These are phyloP conservation scores for Linnemannia schmuckeri DNA, from an alignment of 192 early-diverging fungal species.

Conservation along the genomic window DNA sequence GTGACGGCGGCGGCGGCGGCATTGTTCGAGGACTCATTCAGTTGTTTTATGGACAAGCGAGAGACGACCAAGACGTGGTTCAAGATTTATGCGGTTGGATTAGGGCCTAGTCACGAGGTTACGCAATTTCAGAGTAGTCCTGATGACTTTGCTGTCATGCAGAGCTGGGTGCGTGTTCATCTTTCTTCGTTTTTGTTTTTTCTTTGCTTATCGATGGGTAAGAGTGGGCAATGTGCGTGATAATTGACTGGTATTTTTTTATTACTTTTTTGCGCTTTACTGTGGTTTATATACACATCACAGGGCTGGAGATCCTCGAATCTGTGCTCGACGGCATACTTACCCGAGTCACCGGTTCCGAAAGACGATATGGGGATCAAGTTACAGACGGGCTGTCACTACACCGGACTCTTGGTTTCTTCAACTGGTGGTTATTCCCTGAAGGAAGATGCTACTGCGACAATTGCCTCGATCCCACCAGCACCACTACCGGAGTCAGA, in stretches of 20 bases:
- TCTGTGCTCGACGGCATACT: neutral
- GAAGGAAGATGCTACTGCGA: neutral
- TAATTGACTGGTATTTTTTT: neutral
- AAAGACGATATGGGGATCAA: neutral
- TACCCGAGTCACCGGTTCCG: neutral
- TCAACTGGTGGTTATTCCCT: neutral
- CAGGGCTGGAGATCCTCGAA: constrained; percentile 30
- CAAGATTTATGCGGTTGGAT: constrained; percentile 64
- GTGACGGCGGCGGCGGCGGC: neutral
- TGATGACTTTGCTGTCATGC: constrained; percentile 64
- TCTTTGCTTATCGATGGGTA: neutral
- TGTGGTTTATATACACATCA: neutral
- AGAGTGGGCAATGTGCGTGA: too few species aligned
- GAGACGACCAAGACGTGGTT: constrained; percentile 67
- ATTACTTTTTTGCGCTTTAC: neutral
- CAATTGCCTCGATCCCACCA: neutral
- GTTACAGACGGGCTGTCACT: constrained; percentile 7
- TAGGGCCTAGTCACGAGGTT: constrained; percentile 62
- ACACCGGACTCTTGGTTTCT: neutral
- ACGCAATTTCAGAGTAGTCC: constrained; percentile 69
- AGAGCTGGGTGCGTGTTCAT: constrained; percentile 65
- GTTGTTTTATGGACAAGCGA: constrained; percentile 60
- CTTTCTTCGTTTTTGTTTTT: neutral
- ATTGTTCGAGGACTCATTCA: constrained; percentile 49
- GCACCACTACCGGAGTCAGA: too few species aligned